A percentile compares a stretch with the other conserved stretches of the same genome.
phyloP scores from a whole-genome alignment of 2,329 filamentous ascomycete species.

The Thelonectria discophora region DNA sequence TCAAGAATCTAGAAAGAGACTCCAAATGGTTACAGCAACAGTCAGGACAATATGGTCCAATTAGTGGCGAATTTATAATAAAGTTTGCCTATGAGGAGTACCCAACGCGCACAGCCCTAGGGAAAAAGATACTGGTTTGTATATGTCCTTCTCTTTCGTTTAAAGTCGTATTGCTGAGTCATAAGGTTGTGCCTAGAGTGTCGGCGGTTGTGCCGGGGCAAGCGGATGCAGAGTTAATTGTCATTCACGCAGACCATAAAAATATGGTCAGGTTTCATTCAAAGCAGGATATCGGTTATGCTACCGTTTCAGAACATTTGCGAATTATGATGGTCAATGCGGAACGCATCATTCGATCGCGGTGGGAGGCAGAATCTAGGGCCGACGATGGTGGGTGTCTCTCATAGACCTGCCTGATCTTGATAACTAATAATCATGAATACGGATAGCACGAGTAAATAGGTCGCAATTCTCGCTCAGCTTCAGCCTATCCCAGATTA shows the following conservation, averaged over 20 bases:
- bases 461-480: not conserved
- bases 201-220: slow-evolving; percentile 12
- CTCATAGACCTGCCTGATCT: not conserved
- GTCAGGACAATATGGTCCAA: slow-evolving; percentile 10
- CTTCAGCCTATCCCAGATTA: slow-evolving; percentile 12
- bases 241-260: slow-evolving; percentile 14
- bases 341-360: not conserved
- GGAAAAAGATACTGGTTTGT: slow-evolving; percentile 11
- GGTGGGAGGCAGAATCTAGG: slow-evolving; percentile 11
- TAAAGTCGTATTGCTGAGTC: not conserved
- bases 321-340: slow-evolving; percentile 1
- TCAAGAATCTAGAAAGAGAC: slow-evolving; percentile 14
- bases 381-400: slow-evolving; percentile 3
- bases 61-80: slow-evolving; percentile 12
- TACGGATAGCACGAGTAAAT: slow-evolving; percentile 11
- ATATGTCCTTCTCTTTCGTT: not conserved
- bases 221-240: slow-evolving; percentile 10
- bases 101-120: not conserved
- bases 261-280: slow-evolving; percentile 13
- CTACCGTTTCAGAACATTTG: slow-evolving; percentile 2
- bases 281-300: slow-evolving; percentile 4
- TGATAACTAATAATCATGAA: not conserved
- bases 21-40: slow-evolving; percentile 20
- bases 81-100: slow-evolving; percentile 19
- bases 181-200: slow-evolving; percentile 15